A percentile compares a stretch with the other conserved stretches of the same genome.
Conservation (phyloP, 768 basidiomycete genomes). For the Amanita rubescens region DNA sequence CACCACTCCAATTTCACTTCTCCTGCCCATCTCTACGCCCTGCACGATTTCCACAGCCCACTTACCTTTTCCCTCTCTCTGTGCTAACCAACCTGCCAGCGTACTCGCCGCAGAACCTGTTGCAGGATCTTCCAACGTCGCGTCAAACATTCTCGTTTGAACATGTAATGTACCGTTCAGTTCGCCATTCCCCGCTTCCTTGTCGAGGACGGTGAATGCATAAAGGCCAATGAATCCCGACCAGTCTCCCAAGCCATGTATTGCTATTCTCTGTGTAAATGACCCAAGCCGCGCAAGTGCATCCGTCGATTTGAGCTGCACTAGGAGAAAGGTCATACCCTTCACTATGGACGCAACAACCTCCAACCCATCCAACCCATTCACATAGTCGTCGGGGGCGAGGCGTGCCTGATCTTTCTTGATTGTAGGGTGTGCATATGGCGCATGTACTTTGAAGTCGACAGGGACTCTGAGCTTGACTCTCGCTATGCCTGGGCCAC, state of each 20-base stretch:
- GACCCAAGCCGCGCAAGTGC: conserved; percentile 27
- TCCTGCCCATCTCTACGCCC: conserved; percentile 40
- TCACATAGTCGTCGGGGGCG: conserved; percentile 25
- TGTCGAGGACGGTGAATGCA: conserved; percentile 25
- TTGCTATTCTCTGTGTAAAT: conserved; percentile 16
- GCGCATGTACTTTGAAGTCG: conserved; percentile 32
- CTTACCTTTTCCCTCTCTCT: conserved; percentile 26
- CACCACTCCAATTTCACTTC: conserved; percentile 32
- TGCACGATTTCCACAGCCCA: conserved; percentile 32
- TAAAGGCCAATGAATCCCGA: conserved; percentile 28
- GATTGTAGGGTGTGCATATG: conserved; percentile 17
- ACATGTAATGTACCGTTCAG: conserved; percentile 9
- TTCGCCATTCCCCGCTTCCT: conserved; percentile 16
- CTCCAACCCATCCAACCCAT: conserved; percentile 26
- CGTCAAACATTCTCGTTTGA: conserved; percentile 36
- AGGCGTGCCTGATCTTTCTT: conserved; percentile 25
- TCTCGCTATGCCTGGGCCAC: too few species aligned
- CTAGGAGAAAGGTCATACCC: conserved; percentile 37
- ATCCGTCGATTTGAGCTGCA: conserved; percentile 30
- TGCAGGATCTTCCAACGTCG: conserved; percentile 34
- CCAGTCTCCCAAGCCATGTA: conserved; percentile 33
- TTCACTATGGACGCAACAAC: conserved; percentile 37
- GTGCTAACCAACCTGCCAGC: conserved; percentile 32
- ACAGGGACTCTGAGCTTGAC: conserved; percentile 32
- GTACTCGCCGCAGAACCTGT: conserved; percentile 41